Base-by-base conservation (phyloP, 441 rosid species). In the Dalechampia spathulata region DNA sequence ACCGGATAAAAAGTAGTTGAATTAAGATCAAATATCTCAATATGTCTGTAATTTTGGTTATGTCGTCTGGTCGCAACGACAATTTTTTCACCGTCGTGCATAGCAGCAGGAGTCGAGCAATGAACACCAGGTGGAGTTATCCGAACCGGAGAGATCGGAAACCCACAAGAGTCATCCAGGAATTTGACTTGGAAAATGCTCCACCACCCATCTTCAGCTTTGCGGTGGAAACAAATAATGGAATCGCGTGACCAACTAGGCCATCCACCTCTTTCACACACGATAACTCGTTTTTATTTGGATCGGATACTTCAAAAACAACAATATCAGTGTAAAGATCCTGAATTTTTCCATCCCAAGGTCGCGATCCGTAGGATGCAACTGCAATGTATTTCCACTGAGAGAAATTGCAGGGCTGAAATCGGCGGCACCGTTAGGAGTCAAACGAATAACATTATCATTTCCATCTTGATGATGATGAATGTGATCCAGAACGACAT, bases 121-220 rank as follows among this genome's bases (percentile, higher is more conserved):
- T 87, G 98, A 22, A 87, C 80, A 0, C 96, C 95, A 1, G 90
- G 69, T 3, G 96, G 96, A 44, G 95, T 87, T 64, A 91, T 67
- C n/a, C 95, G 76, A 39, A 61, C 5, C 32, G 91, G 79, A 36
- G 62, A 47, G 16, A 42, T 17, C 13, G 83, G 82, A 45, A 62
- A 75, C 12, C 30, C 58, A 11, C 73, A 34, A 30, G 3, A 13
- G 6, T 38, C 41, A 12, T 38, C 41, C n/a, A 63, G 72, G 39
- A 90, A 41, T 46, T 67, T 77, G 0, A 77, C 55, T 20, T 75
- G 57, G 73, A 62, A 90, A 64, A 90, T 69, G 76, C 98, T 85
- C 96, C 98, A 85, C 96, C 95, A 87, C 6, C 93, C 95, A 63
- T 90, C 96, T 5, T 81, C 83, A 2, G 83, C 83, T 65, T 76